These are phyloP conservation scores for Cicer yamashitae DNA, from an alignment of 306 rosid species.

Conservation along the genomic window DNA sequence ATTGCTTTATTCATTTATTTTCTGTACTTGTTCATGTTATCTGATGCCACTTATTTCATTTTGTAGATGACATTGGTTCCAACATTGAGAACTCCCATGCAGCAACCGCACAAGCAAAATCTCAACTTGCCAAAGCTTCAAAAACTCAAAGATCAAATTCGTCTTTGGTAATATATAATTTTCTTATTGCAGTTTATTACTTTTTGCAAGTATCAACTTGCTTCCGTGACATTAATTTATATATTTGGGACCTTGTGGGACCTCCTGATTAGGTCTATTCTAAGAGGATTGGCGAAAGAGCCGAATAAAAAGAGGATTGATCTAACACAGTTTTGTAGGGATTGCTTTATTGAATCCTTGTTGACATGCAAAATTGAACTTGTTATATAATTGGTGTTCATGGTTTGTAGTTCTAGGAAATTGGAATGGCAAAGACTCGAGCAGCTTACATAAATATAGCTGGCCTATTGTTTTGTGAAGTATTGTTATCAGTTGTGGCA, in stretches of 20 bases:
- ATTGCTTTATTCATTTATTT: constrained; percentile 19
- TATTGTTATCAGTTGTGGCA: not conserved
- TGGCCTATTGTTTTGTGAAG: constrained; percentile 7
- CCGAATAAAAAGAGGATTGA: not conserved
- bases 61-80: constrained; percentile 85
- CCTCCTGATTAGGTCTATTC: constrained; percentile 18
- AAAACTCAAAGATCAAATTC: constrained; percentile 93
- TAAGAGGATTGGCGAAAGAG: not conserved
- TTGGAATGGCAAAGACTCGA: not conserved
- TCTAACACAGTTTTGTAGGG: not conserved
- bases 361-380: constrained; percentile 20
- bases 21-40: constrained; percentile 37
- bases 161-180: constrained; percentile 70
- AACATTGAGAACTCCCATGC: constrained; percentile 80
- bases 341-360: constrained; percentile 30
- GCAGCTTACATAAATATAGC: constrained; percentile 16
- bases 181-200: constrained; percentile 14
- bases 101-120: constrained; percentile 78
- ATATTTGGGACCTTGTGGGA: not conserved
- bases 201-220: not conserved
- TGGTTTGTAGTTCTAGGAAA: constrained; percentile 3
- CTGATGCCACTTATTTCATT: constrained; percentile 40
- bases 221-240: constrained; percentile 8
- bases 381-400: not conserved
- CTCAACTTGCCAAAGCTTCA: constrained; percentile 87